Percentiles rank a stretch among this genome's conserved stretches.
phyloP scores from a whole-genome alignment of 495 filamentous ascomycete genomes.

The Sordaria brevicollis region DNA sequence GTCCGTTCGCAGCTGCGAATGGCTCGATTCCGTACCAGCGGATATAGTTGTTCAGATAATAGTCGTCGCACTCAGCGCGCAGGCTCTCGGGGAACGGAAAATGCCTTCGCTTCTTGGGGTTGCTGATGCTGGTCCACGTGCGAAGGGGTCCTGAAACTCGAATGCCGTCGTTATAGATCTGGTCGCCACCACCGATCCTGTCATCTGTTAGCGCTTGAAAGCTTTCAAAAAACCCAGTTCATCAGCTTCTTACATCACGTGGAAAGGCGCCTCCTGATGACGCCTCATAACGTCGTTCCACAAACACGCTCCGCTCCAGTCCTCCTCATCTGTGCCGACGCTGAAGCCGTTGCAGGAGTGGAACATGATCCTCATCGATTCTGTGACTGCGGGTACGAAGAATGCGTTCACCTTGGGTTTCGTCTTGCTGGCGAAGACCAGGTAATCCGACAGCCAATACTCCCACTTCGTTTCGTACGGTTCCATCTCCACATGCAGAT shows the following conservation, averaged over 20 bases:
- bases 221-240: not conserved
- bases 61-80: conserved; percentile 71
- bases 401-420: conserved; percentile 48
- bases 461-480: conserved; percentile 46
- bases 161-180: conserved; percentile 90
- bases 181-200: conserved; percentile 82
- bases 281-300: conserved; percentile 85
- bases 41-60: conserved; percentile 84
- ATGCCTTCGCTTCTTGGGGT: conserved; percentile 70
- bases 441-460: conserved; percentile 39
- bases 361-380: conserved; percentile 94
- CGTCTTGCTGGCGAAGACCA: conserved; percentile 33
- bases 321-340: conserved; percentile 79
- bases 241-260: conserved; percentile 51
- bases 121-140: conserved; percentile 69
- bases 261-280: conserved; percentile 64
- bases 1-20: conserved; percentile 72
- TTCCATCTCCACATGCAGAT: conserved; percentile 48
- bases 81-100: conserved; percentile 66
- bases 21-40: conserved; percentile 77
- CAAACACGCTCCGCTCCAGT: conserved; percentile 69
- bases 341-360: conserved; percentile 96
- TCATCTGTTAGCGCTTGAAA: not conserved
- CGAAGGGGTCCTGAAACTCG: conserved; percentile 71
- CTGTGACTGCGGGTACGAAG: conserved; percentile 61